Evolutionary conservation across 1,284 basidiomycete species (phyloP), one percentile per base, ranked within the genome.

Genomic region (Rhodotorula sp.): DNA sequence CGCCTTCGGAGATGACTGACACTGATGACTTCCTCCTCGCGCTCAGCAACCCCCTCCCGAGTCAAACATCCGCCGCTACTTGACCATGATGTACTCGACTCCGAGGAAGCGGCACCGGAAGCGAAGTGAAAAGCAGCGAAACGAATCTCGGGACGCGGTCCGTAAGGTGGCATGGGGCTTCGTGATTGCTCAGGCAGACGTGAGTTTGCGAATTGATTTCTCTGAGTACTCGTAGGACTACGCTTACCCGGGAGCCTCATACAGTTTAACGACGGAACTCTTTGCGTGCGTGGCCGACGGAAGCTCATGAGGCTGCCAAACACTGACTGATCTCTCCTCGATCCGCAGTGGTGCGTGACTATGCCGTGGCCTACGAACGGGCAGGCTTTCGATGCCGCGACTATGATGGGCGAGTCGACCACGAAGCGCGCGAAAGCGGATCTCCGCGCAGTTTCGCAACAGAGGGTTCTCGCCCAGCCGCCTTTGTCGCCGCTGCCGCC

Each of bases 301-400:
- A 42, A 42, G 37, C 37, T 37, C 33, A 37, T 37, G 37, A 42
- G 12, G 33, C 24, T 37, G 22, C 22, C 3, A 6, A 14, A 6
- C 37, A 42, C 37, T 2, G 37, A 42, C 51, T 44, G 44, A 45
- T 2, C 1, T 15, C 14, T 30, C 12, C n/a, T 7, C 14, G 17
- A 8, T 22, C 22, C 7, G n/a, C 26, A 68, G 66, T 68, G 64
- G 51, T 68, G 67, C 49, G 54, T 51, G 33, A 51, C 56, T 42
- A 63, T 66, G n/a, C 68, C 70, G 2, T 71, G 66, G 64, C 56
- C 49, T 7, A 62, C 51, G 18, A 66, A 64, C 30, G 66, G 67
- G 6, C 56, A 62, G 33, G 63, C 66, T 4, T 68, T 68, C 42
- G 66, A 71, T 29, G 70, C 64, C 17, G 57, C 54, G 8, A 62